A percentile compares a stretch with the other conserved stretches of the same genome.
phyloP scores from a whole-genome alignment of 257 asterid species.

The Ballota nigra region DNA sequence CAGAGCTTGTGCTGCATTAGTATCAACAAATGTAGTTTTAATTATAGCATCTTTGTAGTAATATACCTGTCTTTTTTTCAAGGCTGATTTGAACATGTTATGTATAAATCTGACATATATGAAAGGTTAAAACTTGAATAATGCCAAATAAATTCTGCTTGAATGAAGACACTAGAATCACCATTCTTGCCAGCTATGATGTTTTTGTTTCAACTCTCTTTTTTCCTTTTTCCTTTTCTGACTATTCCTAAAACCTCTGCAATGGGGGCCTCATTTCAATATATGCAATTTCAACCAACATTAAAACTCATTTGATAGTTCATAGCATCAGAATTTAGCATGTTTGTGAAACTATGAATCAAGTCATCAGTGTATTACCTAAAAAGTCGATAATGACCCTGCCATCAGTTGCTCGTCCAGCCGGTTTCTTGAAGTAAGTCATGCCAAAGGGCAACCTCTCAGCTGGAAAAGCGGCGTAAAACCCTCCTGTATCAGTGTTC shows the following conservation, averaged over 20 bases:
- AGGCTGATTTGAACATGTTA: too few relatives aligned
- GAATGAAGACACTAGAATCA: slow-evolving; percentile 1
- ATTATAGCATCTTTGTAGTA: background rate
- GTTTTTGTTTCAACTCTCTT: slow-evolving; percentile 20
- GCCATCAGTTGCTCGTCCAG: slow-evolving; percentile 85
- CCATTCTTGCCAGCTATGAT: slow-evolving; percentile 25
- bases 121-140: background rate
- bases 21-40: background rate
- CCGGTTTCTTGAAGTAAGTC: slow-evolving; percentile 75
- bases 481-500: slow-evolving; percentile 76
- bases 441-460: slow-evolving; percentile 61
- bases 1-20: slow-evolving; percentile 61
- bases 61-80: background rate
- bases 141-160: background rate
- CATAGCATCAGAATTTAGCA: background rate
- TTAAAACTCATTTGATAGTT: background rate
- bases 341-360: background rate
- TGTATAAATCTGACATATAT: too few relatives aligned
- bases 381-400: slow-evolving; percentile 72
- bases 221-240: background rate
- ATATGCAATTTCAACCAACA: background rate
- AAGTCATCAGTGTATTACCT: slow-evolving; percentile 33
- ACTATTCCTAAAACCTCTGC: background rate
- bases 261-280: background rate
- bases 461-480: slow-evolving; percentile 77